A percentile compares a stretch with the other conserved stretches of the same genome.
phyloP scores from a whole-genome alignment of 169 alveolate genomes.

The Plasmodium falciparum region DNA sequence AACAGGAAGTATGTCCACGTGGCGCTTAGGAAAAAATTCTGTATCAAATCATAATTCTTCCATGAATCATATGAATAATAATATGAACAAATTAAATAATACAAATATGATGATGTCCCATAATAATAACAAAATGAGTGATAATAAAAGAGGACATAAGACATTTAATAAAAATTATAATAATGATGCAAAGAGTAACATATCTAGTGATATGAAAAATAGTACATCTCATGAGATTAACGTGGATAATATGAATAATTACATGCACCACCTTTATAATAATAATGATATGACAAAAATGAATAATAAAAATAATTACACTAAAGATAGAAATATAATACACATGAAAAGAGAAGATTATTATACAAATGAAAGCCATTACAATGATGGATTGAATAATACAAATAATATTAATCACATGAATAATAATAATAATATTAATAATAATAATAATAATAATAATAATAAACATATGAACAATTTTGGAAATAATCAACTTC shows the following conservation, averaged over 20 bases:
- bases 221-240: not conserved
- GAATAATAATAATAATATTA: not conserved
- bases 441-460: constrained; percentile 2
- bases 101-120: too few species aligned
- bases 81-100: too few species aligned
- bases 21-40: constrained; percentile 6
- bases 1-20: not conserved
- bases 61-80: too few species aligned
- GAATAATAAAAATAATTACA: not conserved
- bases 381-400: not conserved
- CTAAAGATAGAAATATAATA: constrained; percentile 11
- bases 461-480: not conserved
- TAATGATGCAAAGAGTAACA: not conserved
- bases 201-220: constrained; percentile 1
- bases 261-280: too few species aligned
- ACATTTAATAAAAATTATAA: constrained; percentile 14
- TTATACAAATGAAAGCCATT: not conserved
- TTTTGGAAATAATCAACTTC: not conserved
- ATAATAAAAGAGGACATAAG: constrained; percentile 2
- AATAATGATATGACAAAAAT: not conserved
- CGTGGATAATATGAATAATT: too few species aligned
- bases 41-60: not conserved
- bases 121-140: not conserved
- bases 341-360: constrained; percentile 23
- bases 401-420: not conserved